Evolutionary conservation across 148 eudicot species (phyloP).

Genomic region (Drosera capensis): DNA sequence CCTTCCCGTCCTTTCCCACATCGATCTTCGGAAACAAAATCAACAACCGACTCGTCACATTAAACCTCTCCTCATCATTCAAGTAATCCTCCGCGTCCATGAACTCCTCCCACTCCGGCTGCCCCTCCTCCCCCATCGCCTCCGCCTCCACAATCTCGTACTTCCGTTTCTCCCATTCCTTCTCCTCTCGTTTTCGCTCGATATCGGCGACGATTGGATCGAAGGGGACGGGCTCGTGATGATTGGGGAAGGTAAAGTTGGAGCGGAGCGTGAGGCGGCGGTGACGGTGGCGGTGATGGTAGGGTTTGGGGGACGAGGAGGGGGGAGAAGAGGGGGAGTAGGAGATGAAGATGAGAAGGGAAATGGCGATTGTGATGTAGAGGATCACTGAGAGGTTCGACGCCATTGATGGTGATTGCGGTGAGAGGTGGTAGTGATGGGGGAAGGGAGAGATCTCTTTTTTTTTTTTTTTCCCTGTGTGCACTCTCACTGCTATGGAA

Average conservation of each 20-base stretch:
- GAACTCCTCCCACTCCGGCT: slow-evolving; percentile 85
- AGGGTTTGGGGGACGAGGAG: slow-evolving; percentile 6
- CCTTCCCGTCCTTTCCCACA: slow-evolving; percentile 47
- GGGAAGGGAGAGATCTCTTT: too few species aligned
- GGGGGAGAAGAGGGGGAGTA: slow-evolving; percentile 9
- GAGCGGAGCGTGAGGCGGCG: slow-evolving; percentile 56
- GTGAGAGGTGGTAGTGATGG: too few species aligned
- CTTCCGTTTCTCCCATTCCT: slow-evolving; percentile 33
- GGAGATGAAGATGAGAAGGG: slow-evolving; percentile 47
- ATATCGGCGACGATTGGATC: slow-evolving; percentile 77
- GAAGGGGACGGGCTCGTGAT: slow-evolving; percentile 41
- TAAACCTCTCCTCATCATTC: slow-evolving; percentile 77
- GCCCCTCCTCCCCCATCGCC: slow-evolving; percentile 23
- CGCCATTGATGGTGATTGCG: too few species aligned
- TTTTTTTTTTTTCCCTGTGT: too few species aligned
- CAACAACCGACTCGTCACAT: slow-evolving; percentile 44
- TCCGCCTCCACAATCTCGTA: slow-evolving; percentile 4
- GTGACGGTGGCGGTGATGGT: slow-evolving; percentile 16
- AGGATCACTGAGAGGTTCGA: slow-evolving; percentile 38
- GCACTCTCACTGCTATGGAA: too few species aligned
- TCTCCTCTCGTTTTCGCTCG: slow-evolving; percentile 42
- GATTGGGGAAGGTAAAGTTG: slow-evolving; percentile 24
- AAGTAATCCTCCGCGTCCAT: slow-evolving; percentile 67
- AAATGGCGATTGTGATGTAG: slow-evolving; percentile 40
- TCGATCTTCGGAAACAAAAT: slow-evolving; percentile 70